A percentile compares a stretch with the other conserved stretches of the same genome.
Conservation (phyloP, 495 filamentous ascomycete genomes). For the Cladorrhinum samala region DNA sequence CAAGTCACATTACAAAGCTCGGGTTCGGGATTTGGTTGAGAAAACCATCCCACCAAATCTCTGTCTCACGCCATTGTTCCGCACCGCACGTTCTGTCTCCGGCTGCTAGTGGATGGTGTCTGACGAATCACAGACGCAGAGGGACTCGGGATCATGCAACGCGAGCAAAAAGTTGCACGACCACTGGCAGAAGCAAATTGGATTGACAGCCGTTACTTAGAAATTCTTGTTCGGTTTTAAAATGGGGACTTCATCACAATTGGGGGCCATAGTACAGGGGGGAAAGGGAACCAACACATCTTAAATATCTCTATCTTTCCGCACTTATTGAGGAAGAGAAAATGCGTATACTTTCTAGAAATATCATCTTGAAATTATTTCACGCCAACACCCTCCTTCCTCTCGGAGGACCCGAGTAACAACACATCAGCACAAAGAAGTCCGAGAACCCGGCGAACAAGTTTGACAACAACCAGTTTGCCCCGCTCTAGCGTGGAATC, state of each 20-base stretch:
- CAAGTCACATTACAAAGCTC: background rate
- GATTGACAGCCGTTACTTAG: background rate
- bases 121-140: background rate
- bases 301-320: too few species aligned
- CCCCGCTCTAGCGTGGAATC: background rate
- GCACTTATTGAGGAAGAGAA: too few species aligned
- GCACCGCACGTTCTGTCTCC: background rate
- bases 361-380: too few species aligned
- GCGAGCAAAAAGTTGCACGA: background rate
- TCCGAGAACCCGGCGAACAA: too few species aligned
- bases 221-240: background rate
- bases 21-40: conserved; percentile 1
- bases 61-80: background rate
- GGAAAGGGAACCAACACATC: too few species aligned
- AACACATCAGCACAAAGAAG: too few species aligned
- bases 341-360: too few species aligned
- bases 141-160: background rate
- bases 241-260: background rate
- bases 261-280: background rate
- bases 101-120: background rate
- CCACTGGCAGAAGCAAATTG: background rate
- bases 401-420: too few species aligned
- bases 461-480: too few species aligned
- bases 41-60: conserved; percentile 3
- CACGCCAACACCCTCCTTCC: too few species aligned